These are phyloP conservation scores for Lactarius indigo DNA, from an alignment of 768 basidiomycete genomes.

Conservation along the genomic window DNA sequence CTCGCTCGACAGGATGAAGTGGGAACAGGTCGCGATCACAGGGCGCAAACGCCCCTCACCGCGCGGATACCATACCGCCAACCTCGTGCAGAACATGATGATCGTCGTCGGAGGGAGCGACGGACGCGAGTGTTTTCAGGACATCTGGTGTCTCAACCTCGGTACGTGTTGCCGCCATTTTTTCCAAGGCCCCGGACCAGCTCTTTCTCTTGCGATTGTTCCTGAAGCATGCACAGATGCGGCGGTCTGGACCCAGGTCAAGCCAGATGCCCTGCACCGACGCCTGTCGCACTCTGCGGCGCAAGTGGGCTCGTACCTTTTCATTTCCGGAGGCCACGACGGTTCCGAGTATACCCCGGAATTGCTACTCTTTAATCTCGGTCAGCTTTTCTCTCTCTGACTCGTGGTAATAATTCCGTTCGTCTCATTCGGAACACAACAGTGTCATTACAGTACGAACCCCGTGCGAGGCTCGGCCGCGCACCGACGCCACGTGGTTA, in stretches of 20 bases:
- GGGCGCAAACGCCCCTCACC: constrained; percentile 53
- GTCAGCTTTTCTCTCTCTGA: constrained; percentile 41
- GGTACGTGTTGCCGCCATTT: constrained; percentile 46
- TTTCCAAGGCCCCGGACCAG: background rate
- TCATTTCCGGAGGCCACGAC: constrained; percentile 87
- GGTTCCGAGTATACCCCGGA: constrained; percentile 70
- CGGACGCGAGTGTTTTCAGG: constrained; percentile 81
- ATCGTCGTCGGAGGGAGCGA: constrained; percentile 90
- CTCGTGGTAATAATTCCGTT: background rate
- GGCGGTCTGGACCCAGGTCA: constrained; percentile 40
- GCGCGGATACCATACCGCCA: constrained; percentile 89
- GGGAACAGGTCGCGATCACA: constrained; percentile 56
- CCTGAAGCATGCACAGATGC: constrained; percentile 27
- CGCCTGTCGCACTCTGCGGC: constrained; percentile 84
- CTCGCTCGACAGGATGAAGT: constrained; percentile 43
- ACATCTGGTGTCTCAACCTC: constrained; percentile 83
- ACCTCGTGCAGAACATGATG: constrained; percentile 81
- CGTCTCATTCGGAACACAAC: background rate
- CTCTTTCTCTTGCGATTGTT: background rate
- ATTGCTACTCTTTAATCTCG: constrained; percentile 81
- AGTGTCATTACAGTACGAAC: constrained; percentile 87
- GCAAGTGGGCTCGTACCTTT: constrained; percentile 88
- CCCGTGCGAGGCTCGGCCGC: constrained; percentile 61
- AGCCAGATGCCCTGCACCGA: constrained; percentile 44
- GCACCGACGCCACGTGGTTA: constrained; percentile 78